Percentiles rank a stretch among this genome's conserved stretches.
Evolutionary conservation across 2,329 filamentous ascomycete genomes (phyloP).

Genomic region (Fusarium citri): DNA sequence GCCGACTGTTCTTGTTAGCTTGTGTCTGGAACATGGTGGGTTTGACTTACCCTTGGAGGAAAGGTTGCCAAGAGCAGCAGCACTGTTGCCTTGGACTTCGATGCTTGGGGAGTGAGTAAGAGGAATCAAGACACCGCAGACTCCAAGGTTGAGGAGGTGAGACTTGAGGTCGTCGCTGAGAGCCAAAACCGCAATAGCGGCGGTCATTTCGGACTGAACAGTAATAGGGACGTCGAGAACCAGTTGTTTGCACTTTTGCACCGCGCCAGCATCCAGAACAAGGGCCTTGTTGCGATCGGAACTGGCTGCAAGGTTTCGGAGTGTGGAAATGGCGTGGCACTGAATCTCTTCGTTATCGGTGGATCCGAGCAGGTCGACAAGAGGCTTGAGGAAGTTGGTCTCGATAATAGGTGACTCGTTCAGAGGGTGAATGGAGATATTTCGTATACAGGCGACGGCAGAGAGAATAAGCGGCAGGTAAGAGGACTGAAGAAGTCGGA

Average conservation of each 20-base stretch:
- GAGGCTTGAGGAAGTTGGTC: slow-evolving; percentile 90
- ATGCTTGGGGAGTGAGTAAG: slow-evolving; percentile 95
- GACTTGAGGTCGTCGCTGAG: slow-evolving; percentile 96
- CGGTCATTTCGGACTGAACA: slow-evolving; percentile 99
- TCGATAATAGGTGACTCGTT: slow-evolving; percentile 99
- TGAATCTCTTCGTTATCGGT: slow-evolving; percentile 99
- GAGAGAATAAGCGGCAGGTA: slow-evolving; percentile 96
- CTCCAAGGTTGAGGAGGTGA: slow-evolving; percentile 88
- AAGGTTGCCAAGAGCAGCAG: slow-evolving; percentile 92
- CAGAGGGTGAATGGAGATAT: slow-evolving; percentile 97
- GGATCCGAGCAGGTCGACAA: slow-evolving; percentile 93
- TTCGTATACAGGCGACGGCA: slow-evolving; percentile 96
- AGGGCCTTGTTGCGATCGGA: slow-evolving; percentile 98
- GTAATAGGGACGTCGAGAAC: slow-evolving; percentile 92
- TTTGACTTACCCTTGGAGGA: slow-evolving; percentile 86
- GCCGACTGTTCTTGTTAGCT: slow-evolving; percentile 71
- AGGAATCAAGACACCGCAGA: slow-evolving; percentile 96
- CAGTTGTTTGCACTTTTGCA: slow-evolving; percentile 98
- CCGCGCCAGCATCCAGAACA: slow-evolving; percentile 95
- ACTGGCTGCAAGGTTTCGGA: slow-evolving; percentile 94
- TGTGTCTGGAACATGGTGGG: neutral
- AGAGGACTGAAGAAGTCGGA: slow-evolving; percentile 91
- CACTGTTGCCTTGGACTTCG: slow-evolving; percentile 98
- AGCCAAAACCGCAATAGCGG: slow-evolving; percentile 96
- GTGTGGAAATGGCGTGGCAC: slow-evolving; percentile 96